A percentile compares a stretch with the other conserved stretches of the same genome.
These are phyloP conservation scores for Poa pratensis DNA, from an alignment of 176 grass and related monocot species.

Conservation along the genomic window DNA sequence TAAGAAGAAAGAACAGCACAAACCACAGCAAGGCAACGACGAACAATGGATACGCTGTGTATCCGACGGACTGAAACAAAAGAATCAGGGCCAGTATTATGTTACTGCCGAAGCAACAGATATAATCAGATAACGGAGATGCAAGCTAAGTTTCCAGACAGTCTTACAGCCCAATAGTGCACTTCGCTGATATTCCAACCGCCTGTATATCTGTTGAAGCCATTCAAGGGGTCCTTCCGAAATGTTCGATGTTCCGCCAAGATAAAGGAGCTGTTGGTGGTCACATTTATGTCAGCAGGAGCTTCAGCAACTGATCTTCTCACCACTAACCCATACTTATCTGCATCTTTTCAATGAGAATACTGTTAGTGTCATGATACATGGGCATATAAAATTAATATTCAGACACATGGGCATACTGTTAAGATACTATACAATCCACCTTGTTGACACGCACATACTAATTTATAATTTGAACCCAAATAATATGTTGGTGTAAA, in stretches of 20 bases:
- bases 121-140: not conserved
- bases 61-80: slow-evolving; percentile 69
- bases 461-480: not conserved
- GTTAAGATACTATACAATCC: not conserved
- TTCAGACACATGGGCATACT: not conserved
- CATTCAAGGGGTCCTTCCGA: slow-evolving; percentile 79
- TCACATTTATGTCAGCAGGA: slow-evolving; percentile 45
- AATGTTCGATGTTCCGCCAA: slow-evolving; percentile 73
- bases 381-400: not conserved
- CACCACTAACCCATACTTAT: slow-evolving; percentile 38
- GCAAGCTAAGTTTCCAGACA: slow-evolving; percentile 9
- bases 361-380: not conserved
- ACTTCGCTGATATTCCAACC: slow-evolving; percentile 91
- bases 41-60: slow-evolving; percentile 79
- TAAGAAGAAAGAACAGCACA: slow-evolving; percentile 69
- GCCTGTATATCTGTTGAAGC: slow-evolving; percentile 66
- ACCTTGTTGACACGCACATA: not conserved
- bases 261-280: slow-evolving; percentile 65
- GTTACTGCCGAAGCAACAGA: slow-evolving; percentile 4
- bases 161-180: slow-evolving; percentile 88
- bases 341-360: slow-evolving; percentile 34
- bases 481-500: not conserved
- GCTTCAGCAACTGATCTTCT: slow-evolving; percentile 72
- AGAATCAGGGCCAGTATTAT: slow-evolving; percentile 17
- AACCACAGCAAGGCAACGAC: slow-evolving; percentile 78